Base-by-base conservation (phyloP, 1,284 basidiomycete species). In the Ceratorhiza oryzae-sativae region DNA sequence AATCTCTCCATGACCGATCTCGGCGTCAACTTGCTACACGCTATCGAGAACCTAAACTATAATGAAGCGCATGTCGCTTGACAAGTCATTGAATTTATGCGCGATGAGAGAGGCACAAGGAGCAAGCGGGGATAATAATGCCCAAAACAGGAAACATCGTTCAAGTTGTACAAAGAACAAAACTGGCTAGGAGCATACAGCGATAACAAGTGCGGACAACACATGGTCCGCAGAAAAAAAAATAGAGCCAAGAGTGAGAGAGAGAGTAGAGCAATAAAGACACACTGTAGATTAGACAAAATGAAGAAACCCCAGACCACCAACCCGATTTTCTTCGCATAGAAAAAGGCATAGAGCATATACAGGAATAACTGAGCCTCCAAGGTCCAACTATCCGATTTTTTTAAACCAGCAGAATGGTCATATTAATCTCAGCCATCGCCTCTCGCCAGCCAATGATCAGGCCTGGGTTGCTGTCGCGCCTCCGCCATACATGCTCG, bases 401-500 rank as follows among this genome's bases (percentile, higher is more conserved):
- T n/a, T 25, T 72, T 45, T 53, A 74, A 49, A 74, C 73, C 61
- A 74, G 34, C 55, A 74, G 42, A 32, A 74, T 63, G 20, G 71
- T 71, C 48, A 72, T 72, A 34, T 59, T 58, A 49, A 74, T 51
- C 63, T 74, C 73, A 45, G 73, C 70, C 75, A 76, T 74, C 34
- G 67, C 75, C 30, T 76, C 75, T 41, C 76, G 56, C 75, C 74
- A 76, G 3, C 63, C 63, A 53, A 70, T 65, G 18, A 75, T 67
- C 1, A 59, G 46, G 59, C 65, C 59, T 32, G 71, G 53, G 1
- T 36, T 62, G 42, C 59, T 12, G 32, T 73, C 73, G 25, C 75
- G 72, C 23, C 71, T 15, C 73, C 85, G 83, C 90, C 90, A 92
- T 3, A 91, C 84, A 0, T 84, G 83, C 76, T 89, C 85, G 84